Conservation (phyloP, 108 stramenopile genomes). For the Pseudonitzschia multiseries region DNA sequence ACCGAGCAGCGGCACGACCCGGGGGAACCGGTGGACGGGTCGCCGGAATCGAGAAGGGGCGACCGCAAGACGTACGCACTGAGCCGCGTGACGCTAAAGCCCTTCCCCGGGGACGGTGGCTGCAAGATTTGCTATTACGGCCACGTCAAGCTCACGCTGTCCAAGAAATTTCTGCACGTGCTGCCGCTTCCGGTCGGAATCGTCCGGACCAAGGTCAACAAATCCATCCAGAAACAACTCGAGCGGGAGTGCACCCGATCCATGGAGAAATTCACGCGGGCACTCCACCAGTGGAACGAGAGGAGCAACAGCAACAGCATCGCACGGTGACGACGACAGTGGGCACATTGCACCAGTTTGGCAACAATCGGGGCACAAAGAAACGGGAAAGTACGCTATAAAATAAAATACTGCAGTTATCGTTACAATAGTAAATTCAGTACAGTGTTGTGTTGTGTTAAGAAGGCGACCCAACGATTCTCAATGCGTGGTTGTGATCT, state of each 20-base stretch:
- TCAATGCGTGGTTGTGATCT: no score
- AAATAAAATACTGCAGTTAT: no score
- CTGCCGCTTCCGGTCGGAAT: conserved; percentile 25
- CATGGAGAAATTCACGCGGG: conserved; percentile 22
- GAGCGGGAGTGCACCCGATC: conserved; percentile 24
- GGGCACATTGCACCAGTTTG: no score
- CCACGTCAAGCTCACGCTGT: conserved; percentile 19
- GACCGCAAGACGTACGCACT: conserved; percentile 17
- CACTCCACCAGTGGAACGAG: conserved; percentile 10
- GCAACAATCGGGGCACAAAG: not conserved
- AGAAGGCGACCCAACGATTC: no score
- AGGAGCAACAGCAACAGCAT: no score
- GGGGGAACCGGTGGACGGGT: no score
- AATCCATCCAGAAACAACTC: conserved; percentile 34
- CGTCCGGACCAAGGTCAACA: conserved; percentile 22
- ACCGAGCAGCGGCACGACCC: no score
- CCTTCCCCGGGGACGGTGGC: not conserved
- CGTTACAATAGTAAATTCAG: no score
- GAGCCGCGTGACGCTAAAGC: conserved; percentile 27
- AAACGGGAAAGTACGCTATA: not conserved
- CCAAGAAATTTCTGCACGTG: conserved; percentile 21
- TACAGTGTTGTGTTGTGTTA: no score
- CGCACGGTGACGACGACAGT: not conserved
- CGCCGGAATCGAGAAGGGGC: not conserved
- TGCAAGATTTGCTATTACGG: conserved; percentile 25